Conservation (phyloP, 1,139 yeast species). For the Citeromyces hawaiiensis region DNA sequence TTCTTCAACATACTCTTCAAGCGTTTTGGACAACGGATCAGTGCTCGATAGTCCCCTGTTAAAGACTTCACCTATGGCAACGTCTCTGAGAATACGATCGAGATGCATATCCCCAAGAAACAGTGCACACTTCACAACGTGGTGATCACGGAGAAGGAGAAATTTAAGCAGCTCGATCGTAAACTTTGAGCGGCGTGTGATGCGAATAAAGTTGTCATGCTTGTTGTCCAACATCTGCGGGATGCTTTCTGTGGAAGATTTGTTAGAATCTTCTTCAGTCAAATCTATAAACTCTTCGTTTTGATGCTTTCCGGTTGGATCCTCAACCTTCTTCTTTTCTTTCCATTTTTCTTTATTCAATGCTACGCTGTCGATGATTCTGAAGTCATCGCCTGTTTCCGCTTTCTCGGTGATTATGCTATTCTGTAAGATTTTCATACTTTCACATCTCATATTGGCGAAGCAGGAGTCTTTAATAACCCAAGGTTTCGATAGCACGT, state of each 20-base stretch:
- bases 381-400: conserved; percentile 2
- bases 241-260: not conserved
- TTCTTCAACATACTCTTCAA: not conserved
- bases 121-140: conserved; percentile 15
- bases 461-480: conserved; percentile 9
- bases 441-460: conserved; percentile 2
- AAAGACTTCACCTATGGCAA: not conserved
- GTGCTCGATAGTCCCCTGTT: not conserved
- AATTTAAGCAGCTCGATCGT: conserved; percentile 19
- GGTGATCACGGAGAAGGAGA: conserved; percentile 15
- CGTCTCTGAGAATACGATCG: not conserved
- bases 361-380: not conserved
- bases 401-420: not conserved
- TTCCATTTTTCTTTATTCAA: not conserved
- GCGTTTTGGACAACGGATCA: not conserved
- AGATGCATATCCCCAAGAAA: conserved; percentile 17
- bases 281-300: not conserved
- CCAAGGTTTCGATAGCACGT: conserved; percentile 15
- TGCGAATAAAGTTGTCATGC: conserved; percentile 6
- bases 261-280: not conserved
- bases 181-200: conserved; percentile 17
- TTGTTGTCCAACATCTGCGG: not conserved
- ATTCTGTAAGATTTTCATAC: not conserved
- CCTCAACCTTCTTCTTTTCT: not conserved
- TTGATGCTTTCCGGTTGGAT: not conserved